Evolutionary conservation across 2,329 filamentous ascomycete genomes (phyloP).

Genomic region (Scortechinia acanthostroma): DNA sequence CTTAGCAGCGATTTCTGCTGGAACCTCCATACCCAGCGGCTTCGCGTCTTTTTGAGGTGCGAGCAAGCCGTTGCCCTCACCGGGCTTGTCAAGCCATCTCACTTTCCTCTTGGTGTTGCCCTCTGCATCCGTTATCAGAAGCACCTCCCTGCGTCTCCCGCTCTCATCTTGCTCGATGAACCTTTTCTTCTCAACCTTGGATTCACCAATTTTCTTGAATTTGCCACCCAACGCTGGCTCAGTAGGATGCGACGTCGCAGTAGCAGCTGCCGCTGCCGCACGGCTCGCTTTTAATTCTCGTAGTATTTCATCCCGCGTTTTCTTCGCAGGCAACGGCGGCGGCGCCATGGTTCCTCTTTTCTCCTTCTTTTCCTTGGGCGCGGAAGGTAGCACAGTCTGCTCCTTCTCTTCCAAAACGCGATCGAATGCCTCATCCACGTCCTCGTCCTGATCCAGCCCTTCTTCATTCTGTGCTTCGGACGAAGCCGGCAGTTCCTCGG

Average conservation of each 20-base stretch:
- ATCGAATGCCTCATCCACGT: constrained; percentile 17
- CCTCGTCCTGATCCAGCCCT: constrained; percentile 10
- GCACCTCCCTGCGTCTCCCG: constrained; percentile 42
- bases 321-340: constrained; percentile 22
- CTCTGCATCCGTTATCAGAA: constrained; percentile 48
- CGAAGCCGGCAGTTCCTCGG: background rate
- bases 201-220: constrained; percentile 41
- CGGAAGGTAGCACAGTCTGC: constrained; percentile 13
- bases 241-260: constrained; percentile 22
- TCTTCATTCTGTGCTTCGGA: background rate
- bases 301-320: constrained; percentile 49
- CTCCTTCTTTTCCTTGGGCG: constrained; percentile 24
- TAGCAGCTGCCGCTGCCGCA: constrained; percentile 28
- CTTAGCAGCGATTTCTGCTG: constrained; percentile 26
- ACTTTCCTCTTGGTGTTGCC: constrained; percentile 56
- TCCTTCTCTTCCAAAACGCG: constrained; percentile 25
- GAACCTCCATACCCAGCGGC: constrained; percentile 40
- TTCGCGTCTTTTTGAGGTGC: constrained; percentile 32
- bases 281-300: constrained; percentile 47
- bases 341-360: constrained; percentile 43
- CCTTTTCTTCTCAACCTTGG: constrained; percentile 34
- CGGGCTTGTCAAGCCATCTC: constrained; percentile 35
- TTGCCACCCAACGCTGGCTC: constrained; percentile 40
- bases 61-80: constrained; percentile 20
- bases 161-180: constrained; percentile 45